These are phyloP conservation scores for Urtica urens DNA, from an alignment of 306 rosid genomes.

Conservation along the genomic window DNA sequence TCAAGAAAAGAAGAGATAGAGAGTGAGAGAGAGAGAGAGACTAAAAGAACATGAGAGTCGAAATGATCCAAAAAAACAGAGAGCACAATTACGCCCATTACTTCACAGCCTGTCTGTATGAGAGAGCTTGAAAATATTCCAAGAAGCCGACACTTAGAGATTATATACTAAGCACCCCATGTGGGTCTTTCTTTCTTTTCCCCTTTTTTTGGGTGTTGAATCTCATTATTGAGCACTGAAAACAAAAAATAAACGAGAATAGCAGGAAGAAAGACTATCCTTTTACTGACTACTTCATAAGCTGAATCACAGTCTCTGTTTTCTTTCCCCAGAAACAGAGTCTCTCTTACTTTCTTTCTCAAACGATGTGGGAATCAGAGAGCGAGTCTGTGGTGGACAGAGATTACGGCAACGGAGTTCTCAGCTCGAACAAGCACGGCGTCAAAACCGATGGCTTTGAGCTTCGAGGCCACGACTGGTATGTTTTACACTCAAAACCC, in stretches of 20 bases:
- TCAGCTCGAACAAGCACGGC: conserved; percentile 50
- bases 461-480: conserved; percentile 81
- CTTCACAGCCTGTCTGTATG: conserved; percentile 77
- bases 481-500: background rate
- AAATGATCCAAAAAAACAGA: too few relatives aligned
- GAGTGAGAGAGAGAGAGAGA: conserved; percentile 7
- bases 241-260: background rate
- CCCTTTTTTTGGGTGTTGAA: too few relatives aligned
- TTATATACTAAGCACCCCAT: conserved; percentile 65
- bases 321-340: conserved; percentile 17
- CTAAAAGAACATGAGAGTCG: background rate
- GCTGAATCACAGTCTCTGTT: background rate
- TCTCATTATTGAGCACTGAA: background rate
- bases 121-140: conserved; percentile 19
- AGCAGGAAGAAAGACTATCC: background rate
- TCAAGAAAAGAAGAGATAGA: background rate
- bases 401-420: conserved; percentile 55
- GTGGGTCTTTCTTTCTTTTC: conserved; percentile 23
- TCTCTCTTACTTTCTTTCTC: conserved; percentile 19
- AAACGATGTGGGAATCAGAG: conserved; percentile 96
- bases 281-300: background rate
- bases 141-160: conserved; percentile 52
- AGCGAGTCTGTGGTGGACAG: conserved; percentile 42
- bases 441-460: conserved; percentile 86
- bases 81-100: conserved; percentile 47